phyloP scores from a whole-genome alignment of 2,329 filamentous ascomycete genomes.

The Colletotrichum eremochloae region DNA sequence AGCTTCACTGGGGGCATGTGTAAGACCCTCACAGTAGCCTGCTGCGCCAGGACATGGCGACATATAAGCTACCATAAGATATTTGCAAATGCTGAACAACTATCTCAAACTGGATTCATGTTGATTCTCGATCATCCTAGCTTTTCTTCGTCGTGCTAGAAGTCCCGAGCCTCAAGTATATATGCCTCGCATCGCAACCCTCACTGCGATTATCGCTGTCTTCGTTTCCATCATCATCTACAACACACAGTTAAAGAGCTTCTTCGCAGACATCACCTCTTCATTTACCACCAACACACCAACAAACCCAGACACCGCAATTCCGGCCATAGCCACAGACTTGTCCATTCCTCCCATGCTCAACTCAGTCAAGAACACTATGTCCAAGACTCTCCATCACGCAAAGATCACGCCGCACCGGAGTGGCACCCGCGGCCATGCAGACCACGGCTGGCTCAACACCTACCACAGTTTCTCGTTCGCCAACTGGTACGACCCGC shows the following conservation, averaged over 20 bases:
- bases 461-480: conserved; percentile 91
- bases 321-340: conserved; percentile 30
- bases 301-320: conserved; percentile 25
- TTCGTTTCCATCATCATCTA: conserved; percentile 55
- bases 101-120: conserved; percentile 15
- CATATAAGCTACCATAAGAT: conserved; percentile 28
- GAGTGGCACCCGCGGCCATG: conserved; percentile 79
- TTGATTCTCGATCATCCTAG: conserved; percentile 41
- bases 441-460: conserved; percentile 89
- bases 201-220: conserved; percentile 53
- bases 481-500: conserved; percentile 77
- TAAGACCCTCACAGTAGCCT: conserved; percentile 35
- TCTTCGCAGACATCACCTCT: conserved; percentile 44
- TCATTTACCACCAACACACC: conserved; percentile 43
- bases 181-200: conserved; percentile 54
- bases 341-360: conserved; percentile 46
- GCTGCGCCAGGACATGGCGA: neutral
- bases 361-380: conserved; percentile 61
- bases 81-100: conserved; percentile 44
- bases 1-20: conserved; percentile 32
- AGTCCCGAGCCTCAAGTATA: conserved; percentile 48
- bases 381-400: conserved; percentile 74
- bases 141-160: neutral
- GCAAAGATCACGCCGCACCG: conserved; percentile 82
- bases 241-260: conserved; percentile 46